Evolutionary conservation across 768 basidiomycete species (phyloP).

Genomic region (Suillus paluster): DNA sequence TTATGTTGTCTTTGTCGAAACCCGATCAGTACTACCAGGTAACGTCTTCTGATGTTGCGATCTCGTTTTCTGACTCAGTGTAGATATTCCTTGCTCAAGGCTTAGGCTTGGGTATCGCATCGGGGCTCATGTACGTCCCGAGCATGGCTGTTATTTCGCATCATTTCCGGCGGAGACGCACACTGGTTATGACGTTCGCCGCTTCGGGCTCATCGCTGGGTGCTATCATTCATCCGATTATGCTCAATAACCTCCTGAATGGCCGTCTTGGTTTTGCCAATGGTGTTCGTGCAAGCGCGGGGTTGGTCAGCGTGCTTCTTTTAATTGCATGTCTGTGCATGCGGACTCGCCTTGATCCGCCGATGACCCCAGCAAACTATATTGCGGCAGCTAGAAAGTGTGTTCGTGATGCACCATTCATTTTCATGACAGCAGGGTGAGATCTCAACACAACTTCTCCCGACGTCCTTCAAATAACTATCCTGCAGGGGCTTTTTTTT

Average conservation of each 20-base stretch:
- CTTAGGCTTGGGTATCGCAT: slow-evolving; percentile 43
- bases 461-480: background rate
- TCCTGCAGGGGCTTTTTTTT: slow-evolving; percentile 16
- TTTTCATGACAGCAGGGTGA: slow-evolving; percentile 7
- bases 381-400: slow-evolving; percentile 5
- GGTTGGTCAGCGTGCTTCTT: slow-evolving; percentile 40
- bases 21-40: slow-evolving; percentile 45
- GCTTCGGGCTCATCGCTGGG: slow-evolving; percentile 38
- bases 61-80: background rate
- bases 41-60: background rate
- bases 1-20: slow-evolving; percentile 48
- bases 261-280: slow-evolving; percentile 36
- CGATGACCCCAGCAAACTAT: slow-evolving; percentile 13
- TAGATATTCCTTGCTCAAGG: slow-evolving; percentile 53
- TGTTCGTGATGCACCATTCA: slow-evolving; percentile 7
- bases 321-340: slow-evolving; percentile 30
- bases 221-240: slow-evolving; percentile 21
- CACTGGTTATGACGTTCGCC: slow-evolving; percentile 44
- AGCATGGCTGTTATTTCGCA: slow-evolving; percentile 44
- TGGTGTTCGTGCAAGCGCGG: slow-evolving; percentile 48
- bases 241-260: slow-evolving; percentile 28
- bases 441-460: background rate
- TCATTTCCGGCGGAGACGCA: slow-evolving; percentile 42
- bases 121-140: slow-evolving; percentile 49
- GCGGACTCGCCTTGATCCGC: slow-evolving; percentile 41